A percentile compares a stretch with the other conserved stretches of the same genome.
phyloP scores from a whole-genome alignment of 805 yeast genomes.

The Metschnikowia henanensis region DNA sequence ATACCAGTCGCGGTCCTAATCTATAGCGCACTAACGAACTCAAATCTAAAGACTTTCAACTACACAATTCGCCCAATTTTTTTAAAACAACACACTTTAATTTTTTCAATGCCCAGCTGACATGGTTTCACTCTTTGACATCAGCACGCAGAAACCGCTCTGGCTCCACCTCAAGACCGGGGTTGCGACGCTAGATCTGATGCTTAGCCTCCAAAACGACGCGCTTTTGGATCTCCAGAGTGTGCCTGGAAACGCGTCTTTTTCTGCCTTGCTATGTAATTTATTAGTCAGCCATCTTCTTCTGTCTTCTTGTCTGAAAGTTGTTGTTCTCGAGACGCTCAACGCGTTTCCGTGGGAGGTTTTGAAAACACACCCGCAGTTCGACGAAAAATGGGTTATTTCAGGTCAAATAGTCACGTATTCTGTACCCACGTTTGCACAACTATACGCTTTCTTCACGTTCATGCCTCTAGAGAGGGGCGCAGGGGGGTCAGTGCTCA shows the following conservation, averaged over 20 bases:
- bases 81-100: too few species aligned
- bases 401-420: conserved; percentile 14
- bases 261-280: conserved; percentile 22
- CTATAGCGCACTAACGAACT: too few species aligned
- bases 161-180: conserved; percentile 30
- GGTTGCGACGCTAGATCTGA: conserved; percentile 29
- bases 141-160: conserved; percentile 26
- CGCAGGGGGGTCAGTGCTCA: conserved; percentile 17
- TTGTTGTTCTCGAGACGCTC: conserved; percentile 32
- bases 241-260: conserved; percentile 31
- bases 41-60: too few species aligned
- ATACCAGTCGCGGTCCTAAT: too few species aligned
- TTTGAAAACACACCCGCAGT: conserved; percentile 22
- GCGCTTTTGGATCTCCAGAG: conserved; percentile 39
- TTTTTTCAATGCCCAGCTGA: conserved; percentile 4
- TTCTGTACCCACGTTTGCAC: conserved; percentile 27
- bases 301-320: conserved; percentile 16
- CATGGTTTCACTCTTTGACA: conserved; percentile 35
- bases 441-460: conserved; percentile 24
- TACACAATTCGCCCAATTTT: too few species aligned
- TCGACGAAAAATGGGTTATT: conserved; percentile 22
- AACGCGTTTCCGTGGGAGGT: conserved; percentile 30
- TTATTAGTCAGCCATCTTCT: conserved; percentile 31
- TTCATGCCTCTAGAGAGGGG: conserved; percentile 10
- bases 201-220: conserved; percentile 20